Conservation (phyloP, 495 filamentous ascomycete species). For the Penicillium crystallinum region DNA sequence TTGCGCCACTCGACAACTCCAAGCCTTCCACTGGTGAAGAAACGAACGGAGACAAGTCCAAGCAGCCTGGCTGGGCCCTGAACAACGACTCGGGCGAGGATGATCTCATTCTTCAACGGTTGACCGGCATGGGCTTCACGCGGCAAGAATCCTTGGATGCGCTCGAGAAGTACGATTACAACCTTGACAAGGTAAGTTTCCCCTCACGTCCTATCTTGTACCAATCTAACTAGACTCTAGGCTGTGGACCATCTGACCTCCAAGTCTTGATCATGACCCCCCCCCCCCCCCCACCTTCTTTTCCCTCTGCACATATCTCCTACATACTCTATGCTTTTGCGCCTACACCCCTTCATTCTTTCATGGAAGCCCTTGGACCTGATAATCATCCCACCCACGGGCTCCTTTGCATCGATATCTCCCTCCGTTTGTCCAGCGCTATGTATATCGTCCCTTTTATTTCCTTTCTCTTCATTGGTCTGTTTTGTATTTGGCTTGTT, state of each 20-base stretch:
- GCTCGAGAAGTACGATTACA: constrained; percentile 91
- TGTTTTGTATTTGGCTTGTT: not conserved
- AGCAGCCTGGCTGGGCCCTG: constrained; percentile 59
- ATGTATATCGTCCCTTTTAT: constrained; percentile 20
- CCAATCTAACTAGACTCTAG: constrained; percentile 16
- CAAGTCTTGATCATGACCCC: constrained; percentile 22
- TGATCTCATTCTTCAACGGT: constrained; percentile 83
- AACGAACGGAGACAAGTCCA: constrained; percentile 26
- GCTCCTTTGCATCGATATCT: constrained; percentile 14
- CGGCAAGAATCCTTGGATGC: constrained; percentile 73
- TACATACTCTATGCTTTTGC: constrained; percentile 21
- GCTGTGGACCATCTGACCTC: constrained; percentile 41
- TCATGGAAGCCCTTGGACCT: constrained; percentile 6
- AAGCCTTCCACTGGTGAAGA: constrained; percentile 33
- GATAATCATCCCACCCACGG: not conserved
- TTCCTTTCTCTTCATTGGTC: constrained; percentile 2
- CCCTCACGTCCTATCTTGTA: not conserved
- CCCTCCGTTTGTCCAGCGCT: constrained; percentile 15
- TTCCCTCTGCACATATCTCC: constrained; percentile 22
- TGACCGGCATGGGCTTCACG: constrained; percentile 83
- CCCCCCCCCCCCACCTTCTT: constrained; percentile 1
- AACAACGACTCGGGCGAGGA: constrained; percentile 74
- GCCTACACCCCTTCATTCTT: constrained; percentile 19
- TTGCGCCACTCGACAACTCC: constrained; percentile 66
- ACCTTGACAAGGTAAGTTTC: constrained; percentile 79